phyloP scores from a whole-genome alignment of 1,139 yeast genomes.

The Geotrichum citri-aurantii region DNA sequence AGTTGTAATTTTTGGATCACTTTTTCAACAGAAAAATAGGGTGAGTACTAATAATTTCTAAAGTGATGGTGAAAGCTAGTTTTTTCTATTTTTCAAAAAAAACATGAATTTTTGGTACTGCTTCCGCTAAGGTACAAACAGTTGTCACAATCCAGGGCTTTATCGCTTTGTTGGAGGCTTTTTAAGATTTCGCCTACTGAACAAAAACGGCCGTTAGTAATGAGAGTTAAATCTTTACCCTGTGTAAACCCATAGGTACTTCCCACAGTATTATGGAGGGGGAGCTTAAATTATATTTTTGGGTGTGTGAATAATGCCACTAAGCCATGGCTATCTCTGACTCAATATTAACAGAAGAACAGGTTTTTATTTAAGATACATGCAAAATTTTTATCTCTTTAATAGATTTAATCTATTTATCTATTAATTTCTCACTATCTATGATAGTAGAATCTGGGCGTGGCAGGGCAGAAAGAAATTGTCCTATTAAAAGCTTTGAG shows the following conservation, averaged over 20 bases:
- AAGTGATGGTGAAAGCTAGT: too few species aligned
- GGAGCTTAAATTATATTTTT: too few species aligned
- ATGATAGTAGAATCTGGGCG: background rate
- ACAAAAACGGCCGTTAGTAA: background rate
- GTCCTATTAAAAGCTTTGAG: background rate
- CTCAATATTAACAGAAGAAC: too few species aligned
- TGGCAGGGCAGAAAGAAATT: background rate
- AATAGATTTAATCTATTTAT: background rate
- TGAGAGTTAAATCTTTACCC: background rate
- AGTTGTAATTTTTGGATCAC: too few species aligned
- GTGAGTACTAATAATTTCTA: too few species aligned
- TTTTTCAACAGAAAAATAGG: too few species aligned
- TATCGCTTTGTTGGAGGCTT: background rate
- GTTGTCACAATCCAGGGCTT: background rate
- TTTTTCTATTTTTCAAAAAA: too few species aligned
- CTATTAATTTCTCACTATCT: background rate
- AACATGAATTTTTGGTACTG: too few species aligned
- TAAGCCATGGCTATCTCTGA: too few species aligned
- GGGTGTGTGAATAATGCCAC: background rate
- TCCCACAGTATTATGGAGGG: background rate
- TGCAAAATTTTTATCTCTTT: too few species aligned
- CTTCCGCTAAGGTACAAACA: background rate
- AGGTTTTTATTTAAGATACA: too few species aligned
- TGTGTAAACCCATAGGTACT: background rate
- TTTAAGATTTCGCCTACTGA: too few species aligned